Evolutionary conservation across 352 stramenopile species (phyloP), one percentile per base, ranked within the genome.

Genomic region (Phytopythium sindhum): DNA sequence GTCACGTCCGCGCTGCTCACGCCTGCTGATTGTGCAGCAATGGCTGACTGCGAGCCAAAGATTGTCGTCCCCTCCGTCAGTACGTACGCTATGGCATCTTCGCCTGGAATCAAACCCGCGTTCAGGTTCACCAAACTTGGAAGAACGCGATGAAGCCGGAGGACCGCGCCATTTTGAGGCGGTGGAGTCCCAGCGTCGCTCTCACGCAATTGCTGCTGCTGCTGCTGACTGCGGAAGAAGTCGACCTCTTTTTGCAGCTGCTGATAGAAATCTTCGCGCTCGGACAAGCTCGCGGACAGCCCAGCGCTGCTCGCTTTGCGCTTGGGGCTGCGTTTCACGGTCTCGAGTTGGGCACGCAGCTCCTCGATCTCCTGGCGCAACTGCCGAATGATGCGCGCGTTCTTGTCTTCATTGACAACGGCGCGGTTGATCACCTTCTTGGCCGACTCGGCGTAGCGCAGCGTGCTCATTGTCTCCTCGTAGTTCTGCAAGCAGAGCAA

Each of bases 341-440:
- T 60, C 26, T 65, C 57, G 9, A 94, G 68, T 33, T 92, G 74
- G 0, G 55, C 51, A 24, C 68, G 68, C 19, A 94, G 66, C 17
- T 85, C 74, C 5, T 84, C 68, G 19, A 93, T 88, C 67, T 95
- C 83, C 45, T 93, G 68, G 1, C 83, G 83, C 41, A 93, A 62
- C 63, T 92, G 77, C 0, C 86, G 84, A 50, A 95, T 93, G 19
- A 93, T 85, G 14, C 74, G 72, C 8, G 83, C 83, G 28, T 95
- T 95, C 48, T 86, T 81, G 59, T 95, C 86, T 72, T 95, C 86
- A 42, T 95, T 93, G 33, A 93, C 78, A 1, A 91, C 81, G 0
- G 84, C 84, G 11, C 81, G 77, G 47, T 95, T 95, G 66, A 93
- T 88, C 60, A 93, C 84, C 42, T 80, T 86, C 65, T 95, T 95